Evolutionary conservation across 192 early-diverging fungal species (phyloP).

Genomic region (Backusella psychrophila): DNA sequence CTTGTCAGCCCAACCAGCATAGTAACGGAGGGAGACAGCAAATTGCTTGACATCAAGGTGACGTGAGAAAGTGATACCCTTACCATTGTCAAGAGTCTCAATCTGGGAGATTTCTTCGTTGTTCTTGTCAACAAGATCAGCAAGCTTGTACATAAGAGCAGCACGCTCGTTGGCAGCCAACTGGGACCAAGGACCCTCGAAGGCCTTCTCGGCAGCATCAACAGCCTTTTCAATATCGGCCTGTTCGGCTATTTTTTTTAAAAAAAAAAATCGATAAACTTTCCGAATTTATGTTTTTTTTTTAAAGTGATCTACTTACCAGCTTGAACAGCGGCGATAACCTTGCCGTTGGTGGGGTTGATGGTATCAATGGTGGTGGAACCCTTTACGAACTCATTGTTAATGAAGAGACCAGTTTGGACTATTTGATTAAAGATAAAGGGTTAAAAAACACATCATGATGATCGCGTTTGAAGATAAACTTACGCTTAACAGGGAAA

Average conservation of each 20-base stretch:
- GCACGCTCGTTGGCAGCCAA: slow-evolving; percentile 45
- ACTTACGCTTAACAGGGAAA: neutral
- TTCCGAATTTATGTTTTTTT: neutral
- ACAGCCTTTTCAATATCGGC: slow-evolving; percentile 71
- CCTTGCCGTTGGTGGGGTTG: slow-evolving; percentile 68
- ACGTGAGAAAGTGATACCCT: slow-evolving; percentile 59
- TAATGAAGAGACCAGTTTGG: slow-evolving; percentile 69
- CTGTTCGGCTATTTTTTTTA: slow-evolving; percentile 47
- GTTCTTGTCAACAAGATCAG: slow-evolving; percentile 47
- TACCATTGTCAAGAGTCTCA: slow-evolving; percentile 80
- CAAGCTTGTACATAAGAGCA: slow-evolving; percentile 59
- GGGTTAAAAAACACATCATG: neutral
- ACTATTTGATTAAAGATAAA: slow-evolving; percentile 22
- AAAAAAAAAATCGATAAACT: slow-evolving; percentile 5
- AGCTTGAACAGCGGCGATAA: slow-evolving; percentile 50
- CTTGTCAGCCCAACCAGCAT: slow-evolving; percentile 68
- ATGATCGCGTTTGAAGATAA: neutral
- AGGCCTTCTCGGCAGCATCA: slow-evolving; percentile 56
- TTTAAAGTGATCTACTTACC: slow-evolving; percentile 19
- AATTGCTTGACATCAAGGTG: slow-evolving; percentile 60
- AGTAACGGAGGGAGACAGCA: slow-evolving; percentile 70
- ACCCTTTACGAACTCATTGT: slow-evolving; percentile 61
- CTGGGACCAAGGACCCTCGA: slow-evolving; percentile 51
- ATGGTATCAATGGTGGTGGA: slow-evolving; percentile 55
- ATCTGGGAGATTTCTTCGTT: slow-evolving; percentile 50